phyloP scores from a whole-genome alignment of 495 filamentous ascomycete genomes.

The Penicillium lagena region DNA sequence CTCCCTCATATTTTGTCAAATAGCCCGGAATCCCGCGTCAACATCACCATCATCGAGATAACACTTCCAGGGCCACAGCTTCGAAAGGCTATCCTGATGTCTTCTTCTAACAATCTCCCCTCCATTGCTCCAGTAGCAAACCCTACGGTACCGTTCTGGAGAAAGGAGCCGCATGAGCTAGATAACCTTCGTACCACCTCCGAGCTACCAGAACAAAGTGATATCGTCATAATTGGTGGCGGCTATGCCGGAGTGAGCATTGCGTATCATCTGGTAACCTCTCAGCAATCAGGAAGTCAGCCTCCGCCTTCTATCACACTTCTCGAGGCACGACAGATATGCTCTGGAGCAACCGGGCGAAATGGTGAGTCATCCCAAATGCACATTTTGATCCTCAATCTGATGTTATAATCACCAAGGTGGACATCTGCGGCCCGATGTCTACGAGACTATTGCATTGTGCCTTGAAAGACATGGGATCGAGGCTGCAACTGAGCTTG shows the following conservation, averaged over 20 bases:
- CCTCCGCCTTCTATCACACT: slow-evolving; percentile 20
- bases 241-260: slow-evolving; percentile 61
- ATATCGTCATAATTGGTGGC: slow-evolving; percentile 65
- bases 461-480: slow-evolving; percentile 22
- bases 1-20: too few relatives aligned
- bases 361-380: slow-evolving; percentile 19
- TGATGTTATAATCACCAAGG: slow-evolving; percentile 4
- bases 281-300: slow-evolving; percentile 6
- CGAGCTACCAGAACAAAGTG: slow-evolving; percentile 43
- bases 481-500: slow-evolving; percentile 21
- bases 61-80: too few relatives aligned
- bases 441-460: slow-evolving; percentile 21
- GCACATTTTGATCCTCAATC: too few relatives aligned
- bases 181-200: slow-evolving; percentile 43
- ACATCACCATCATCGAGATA: too few relatives aligned
- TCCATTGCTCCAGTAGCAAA: slow-evolving; percentile 18
- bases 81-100: too few relatives aligned
- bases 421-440: slow-evolving; percentile 31
- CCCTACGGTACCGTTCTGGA: slow-evolving; percentile 66
- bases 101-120: neutral
- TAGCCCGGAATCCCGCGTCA: too few relatives aligned
- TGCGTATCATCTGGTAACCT: slow-evolving; percentile 52
- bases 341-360: slow-evolving; percentile 37
- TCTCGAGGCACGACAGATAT: slow-evolving; percentile 35
- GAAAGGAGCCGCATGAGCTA: slow-evolving; percentile 46